Base-by-base conservation (phyloP, 2,329 filamentous ascomycete species). In the Phaeophleospora eucalypticola region DNA sequence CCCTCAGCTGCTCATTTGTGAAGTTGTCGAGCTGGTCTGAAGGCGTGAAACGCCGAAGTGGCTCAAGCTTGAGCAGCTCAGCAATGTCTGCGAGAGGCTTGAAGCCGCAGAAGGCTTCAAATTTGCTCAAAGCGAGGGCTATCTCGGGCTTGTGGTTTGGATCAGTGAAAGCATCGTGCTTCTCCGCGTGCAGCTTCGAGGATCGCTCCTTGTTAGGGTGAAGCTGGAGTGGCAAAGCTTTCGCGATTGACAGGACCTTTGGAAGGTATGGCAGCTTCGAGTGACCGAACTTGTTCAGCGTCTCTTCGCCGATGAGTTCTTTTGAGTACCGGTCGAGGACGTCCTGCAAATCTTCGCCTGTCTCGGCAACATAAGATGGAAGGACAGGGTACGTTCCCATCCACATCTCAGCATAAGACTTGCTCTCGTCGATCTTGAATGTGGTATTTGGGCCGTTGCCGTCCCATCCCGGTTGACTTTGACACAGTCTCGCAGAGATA, bases 91-190 rank as follows among this genome's bases (percentile, higher is more conserved):
- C 60, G 0, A 86, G 68, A 0, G 83, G 80, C 60, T 87, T 89
- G 71, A 83, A 89, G 4, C 86, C 86, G 8, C 81, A 83, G 57
- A 90, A 89, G 0, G 85, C 81, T 64, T 89, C 85, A 58, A 90
- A 89, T 17, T 81, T 78, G 10, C 77, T 75, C 1, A 89, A 68
- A 0, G 86, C 85, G 1, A 90, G 71, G 1, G 86, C 85, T 43
- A 90, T 89, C 62, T 90, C 86, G 1, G 86, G 86, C 67, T 89
- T 89, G 71, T 89, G 85, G 64, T 89, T 89, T 2, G 78, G 70
- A 54, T 90, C 85, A 1, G 78, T 79, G 64, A 86, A 89, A 47
- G 80, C 77, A 2, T 79, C 66, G 0, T 85, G 84, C 44, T 87
- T 74, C 53, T 80, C 64, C 44, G 75, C 63, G 67, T 89, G 83